Evolutionary conservation across 352 stramenopile genomes (phyloP).

Genomic region (Phytophthora hibernalis): DNA sequence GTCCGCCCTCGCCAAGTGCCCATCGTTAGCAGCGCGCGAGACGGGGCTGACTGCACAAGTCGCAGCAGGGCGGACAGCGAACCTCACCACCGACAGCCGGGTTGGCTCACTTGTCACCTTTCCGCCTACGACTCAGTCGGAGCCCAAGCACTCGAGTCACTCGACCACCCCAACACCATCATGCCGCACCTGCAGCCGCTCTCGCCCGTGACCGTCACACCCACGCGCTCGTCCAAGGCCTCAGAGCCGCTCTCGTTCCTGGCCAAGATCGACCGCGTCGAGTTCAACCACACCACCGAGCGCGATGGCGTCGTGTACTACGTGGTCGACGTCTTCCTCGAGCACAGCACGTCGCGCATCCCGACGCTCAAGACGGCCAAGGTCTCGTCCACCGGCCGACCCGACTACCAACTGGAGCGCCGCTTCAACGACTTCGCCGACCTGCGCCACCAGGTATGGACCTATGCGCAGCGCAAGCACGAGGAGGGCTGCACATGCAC

Average conservation of each 20-base stretch:
- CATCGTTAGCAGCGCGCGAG: background rate
- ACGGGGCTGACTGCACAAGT: background rate
- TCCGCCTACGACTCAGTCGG: conserved; percentile 21
- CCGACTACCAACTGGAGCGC: conserved; percentile 58
- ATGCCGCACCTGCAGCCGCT: conserved; percentile 32
- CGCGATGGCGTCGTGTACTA: conserved; percentile 59
- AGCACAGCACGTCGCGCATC: conserved; percentile 63
- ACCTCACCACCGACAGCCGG: conserved; percentile 11
- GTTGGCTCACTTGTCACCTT: conserved; percentile 47
- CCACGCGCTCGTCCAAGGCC: conserved; percentile 33
- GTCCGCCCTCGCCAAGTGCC: conserved; percentile 12
- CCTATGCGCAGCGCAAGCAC: conserved; percentile 52
- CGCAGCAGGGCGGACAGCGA: conserved; percentile 2
- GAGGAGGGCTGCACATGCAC: conserved; percentile 37
- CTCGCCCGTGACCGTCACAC: conserved; percentile 32
- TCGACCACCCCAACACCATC: conserved; percentile 19
- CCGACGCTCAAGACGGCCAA: conserved; percentile 55
- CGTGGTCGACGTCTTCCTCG: conserved; percentile 63
- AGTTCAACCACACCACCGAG: conserved; percentile 47
- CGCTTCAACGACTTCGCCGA: conserved; percentile 64
- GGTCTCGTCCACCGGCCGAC: conserved; percentile 23
- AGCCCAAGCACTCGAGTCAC: conserved; percentile 26
- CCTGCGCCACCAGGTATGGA: conserved; percentile 57
- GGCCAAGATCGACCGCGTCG: conserved; percentile 50
- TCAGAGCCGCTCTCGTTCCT: conserved; percentile 41